phyloP scores from a whole-genome alignment of 768 basidiomycete species.

The Mycena alexandri region DNA sequence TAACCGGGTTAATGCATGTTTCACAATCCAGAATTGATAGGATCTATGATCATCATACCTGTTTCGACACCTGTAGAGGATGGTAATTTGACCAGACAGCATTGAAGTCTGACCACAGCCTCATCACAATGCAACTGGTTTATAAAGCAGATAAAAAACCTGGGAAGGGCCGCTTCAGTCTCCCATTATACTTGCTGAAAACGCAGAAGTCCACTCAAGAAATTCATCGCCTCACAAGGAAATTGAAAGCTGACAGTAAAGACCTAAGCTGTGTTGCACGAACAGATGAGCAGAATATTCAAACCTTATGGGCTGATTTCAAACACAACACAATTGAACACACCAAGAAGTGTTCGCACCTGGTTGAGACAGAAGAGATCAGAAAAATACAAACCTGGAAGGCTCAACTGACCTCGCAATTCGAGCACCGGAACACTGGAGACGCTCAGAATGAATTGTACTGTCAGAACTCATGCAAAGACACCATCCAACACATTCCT shows the following conservation, averaged over 20 bases:
- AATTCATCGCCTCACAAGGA: not conserved
- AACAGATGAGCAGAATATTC: not conserved
- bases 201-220: not conserved
- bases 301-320: not conserved
- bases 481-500: no score
- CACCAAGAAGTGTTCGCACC: not conserved
- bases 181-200: constrained; percentile 4
- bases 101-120: constrained; percentile 10
- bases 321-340: not conserved
- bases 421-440: no score
- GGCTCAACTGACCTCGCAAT: not conserved
- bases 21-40: no score
- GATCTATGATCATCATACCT: no score
- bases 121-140: constrained; percentile 8
- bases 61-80: no score
- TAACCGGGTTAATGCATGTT: no score
- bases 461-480: no score
- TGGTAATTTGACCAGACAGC: no score
- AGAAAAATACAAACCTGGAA: not conserved
- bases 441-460: no score
- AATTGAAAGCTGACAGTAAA: not conserved
- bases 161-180: constrained; percentile 5
- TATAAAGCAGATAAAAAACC: not conserved
- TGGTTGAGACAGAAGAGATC: not conserved
- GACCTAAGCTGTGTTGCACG: no score